Conservation (phyloP, 148 eudicot species). For the Camellia sinensis region DNA sequence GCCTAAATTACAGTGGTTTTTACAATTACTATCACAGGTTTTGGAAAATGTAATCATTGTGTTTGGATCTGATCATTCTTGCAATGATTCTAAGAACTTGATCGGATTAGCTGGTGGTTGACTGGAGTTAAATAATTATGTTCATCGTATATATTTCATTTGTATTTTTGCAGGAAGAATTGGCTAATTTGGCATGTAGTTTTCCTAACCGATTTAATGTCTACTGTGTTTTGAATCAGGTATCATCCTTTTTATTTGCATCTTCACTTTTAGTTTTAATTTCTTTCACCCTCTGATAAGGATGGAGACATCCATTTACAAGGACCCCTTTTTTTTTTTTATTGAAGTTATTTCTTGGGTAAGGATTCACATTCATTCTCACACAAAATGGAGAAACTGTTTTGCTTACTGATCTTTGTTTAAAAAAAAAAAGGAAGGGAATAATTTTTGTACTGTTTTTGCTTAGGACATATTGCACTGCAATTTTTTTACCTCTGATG, state of each 20-base stretch:
- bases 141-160: background rate
- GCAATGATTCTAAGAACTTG: constrained; percentile 2
- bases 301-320: background rate
- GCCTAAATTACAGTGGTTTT: background rate
- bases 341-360: background rate
- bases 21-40: background rate
- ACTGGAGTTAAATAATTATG: background rate
- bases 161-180: constrained; percentile 46
- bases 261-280: background rate
- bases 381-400: background rate
- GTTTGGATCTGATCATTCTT: constrained; percentile 6
- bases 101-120: background rate
- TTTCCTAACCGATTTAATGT: constrained; percentile 48
- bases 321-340: background rate
- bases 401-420: background rate
- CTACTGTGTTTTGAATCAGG: constrained; percentile 57
- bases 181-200: constrained; percentile 44
- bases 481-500: background rate
- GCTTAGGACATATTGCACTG: background rate
- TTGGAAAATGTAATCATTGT: background rate
- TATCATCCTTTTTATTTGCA: constrained; percentile 19
- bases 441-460: background rate
- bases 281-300: background rate
- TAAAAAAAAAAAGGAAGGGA: background rate
- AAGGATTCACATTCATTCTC: background rate